Base-by-base conservation (phyloP, 2,329 filamentous ascomycete genomes). In the Penicillium sp. region DNA sequence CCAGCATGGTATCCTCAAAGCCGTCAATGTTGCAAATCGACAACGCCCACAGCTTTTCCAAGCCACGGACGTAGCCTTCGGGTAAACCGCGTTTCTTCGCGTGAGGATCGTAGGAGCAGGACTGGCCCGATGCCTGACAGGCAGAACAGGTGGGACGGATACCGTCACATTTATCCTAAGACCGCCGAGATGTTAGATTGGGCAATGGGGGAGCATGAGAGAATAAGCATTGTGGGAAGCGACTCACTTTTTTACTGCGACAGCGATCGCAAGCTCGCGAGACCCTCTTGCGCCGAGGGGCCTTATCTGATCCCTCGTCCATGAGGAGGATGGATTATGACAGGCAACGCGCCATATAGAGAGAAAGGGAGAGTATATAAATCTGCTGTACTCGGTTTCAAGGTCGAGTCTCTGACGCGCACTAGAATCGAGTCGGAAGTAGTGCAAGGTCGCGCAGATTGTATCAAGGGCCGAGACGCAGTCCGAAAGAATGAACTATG, bases 11-110 rank as follows among this genome's bases (percentile, higher is more conserved):
- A 19, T 75, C 73, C 54, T 78, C 76, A 35, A 77, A 70, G 5
- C 76, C 76, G 30, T 75, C 70, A 45, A 77, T 73, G 35, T 76
- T 77, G 56, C 70, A 74, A 36, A 77, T 67, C 7, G 74, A 71
- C 26, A 78, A 58, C 7, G 75, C 74, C 73, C 74, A 77, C 30
- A 78, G 65, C 59, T 78, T 78, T 60, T 78, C 76, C 49, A 78
- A 51, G 3, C 74, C 74, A 18, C 76, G 74, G 30, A 78, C 75
- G 63, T 78, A 78, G 35, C 76, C 76, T 58, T 78, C 76, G 1
- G 75, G 76, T 14, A 78, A 61, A 16, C 76, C 76, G 48, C 76
- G 70, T 59, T 78, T 78, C 61, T 77, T 78, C 44, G 70, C 73
- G 51, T 70, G 68, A 11, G 75, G 72, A 48, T 77, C 72, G 61